Evolutionary conservation across 768 basidiomycete genomes (phyloP), one percentile per base, ranked within the genome.

Genomic region (Mycena kentingensis): DNA sequence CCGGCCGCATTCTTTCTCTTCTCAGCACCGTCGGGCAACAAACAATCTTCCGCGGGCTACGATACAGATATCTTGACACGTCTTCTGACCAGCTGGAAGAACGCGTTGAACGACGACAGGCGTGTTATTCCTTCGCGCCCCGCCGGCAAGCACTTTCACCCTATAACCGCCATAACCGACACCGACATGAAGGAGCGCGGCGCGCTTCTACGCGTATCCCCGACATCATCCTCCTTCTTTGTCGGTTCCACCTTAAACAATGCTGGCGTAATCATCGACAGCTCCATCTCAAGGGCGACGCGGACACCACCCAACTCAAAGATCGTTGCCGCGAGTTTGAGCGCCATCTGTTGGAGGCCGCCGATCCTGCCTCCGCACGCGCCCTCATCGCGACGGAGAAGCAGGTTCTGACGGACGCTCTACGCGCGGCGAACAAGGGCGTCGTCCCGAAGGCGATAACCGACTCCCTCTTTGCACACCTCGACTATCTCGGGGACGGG

Each of bases 201-300:
- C 8, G 70, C 71, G 1, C 65, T 75, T 10, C 27, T 70, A 7
- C 18, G 19, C 64, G 72, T 12, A 70, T 52, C 46, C 59, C 64
- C 2, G 22, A 28, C 13, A 66, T 73, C 32, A 43, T 53, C 16
- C 67, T 74, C 16, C 59, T 75, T 1, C 52, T 75, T 15, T 75
- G 74, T 61, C 63, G 65, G 34, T 74, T 73, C 49, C 74, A 75
- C 47, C 31, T 70, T 16, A 62, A 68, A 5, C 71, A 74, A 39
- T 70, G 60, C 27, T 76, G 74, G 73, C 62, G 47, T 12, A 75
- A 75, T 51, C 46, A 58, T 38, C 56, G 52, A 7, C 59, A 65
- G 25, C 44, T 44, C 32, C 28, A 29, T 1, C 19, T 58, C 12
- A 53, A 54, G 44, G 52, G 59, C 29, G 42, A 43, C 19, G 15